Base-by-base conservation (phyloP, 768 basidiomycete genomes). In the Hypsizygus marmoreus region DNA sequence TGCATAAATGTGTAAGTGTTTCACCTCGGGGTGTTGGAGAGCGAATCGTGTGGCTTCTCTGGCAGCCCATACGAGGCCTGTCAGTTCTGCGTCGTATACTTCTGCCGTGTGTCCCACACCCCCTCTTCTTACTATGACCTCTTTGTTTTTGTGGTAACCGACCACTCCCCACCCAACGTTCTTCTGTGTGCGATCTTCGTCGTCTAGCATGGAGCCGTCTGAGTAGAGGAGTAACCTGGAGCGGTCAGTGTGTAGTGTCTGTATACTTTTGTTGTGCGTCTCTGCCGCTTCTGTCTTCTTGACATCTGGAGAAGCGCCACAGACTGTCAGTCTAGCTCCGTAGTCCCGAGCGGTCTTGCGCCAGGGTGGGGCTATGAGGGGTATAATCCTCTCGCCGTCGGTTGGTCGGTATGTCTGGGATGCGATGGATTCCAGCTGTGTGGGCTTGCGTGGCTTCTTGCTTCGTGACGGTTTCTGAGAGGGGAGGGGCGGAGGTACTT, bases 391-490 rank as follows among this genome's bases (percentile, higher is more conserved):
- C 19, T 32, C 29, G 11, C 41, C 41, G 12, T 32, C 17, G 12
- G 16, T n/a, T 12, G 32, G 42, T 13, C 13, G 8, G 32, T 43
- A 43, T 14, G 42, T 43, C 49, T n/a, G n/a, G n/a, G n/a, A n/a
- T n/a, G n/a, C n/a, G n/a, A n/a, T n/a, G n/a, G n/a, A n/a, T n/a
- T n/a, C n/a, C n/a, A n/a, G n/a, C n/a, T n/a, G n/a, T n/a, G n/a
- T n/a, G n/a, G n/a, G n/a, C n/a, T n/a, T n/a, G n/a, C n/a, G n/a
- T n/a, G n/a, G n/a, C n/a, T n/a, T n/a, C n/a, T n/a, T n/a, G n/a
- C n/a, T n/a, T n/a, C n/a, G n/a, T n/a, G n/a, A n/a, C n/a, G n/a
- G n/a, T n/a, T n/a, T n/a, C n/a, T n/a, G n/a, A n/a, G n/a, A n/a
- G n/a, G n/a, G n/a, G n/a, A n/a, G n/a, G n/a, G n/a, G n/a, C n/a